Base-by-base conservation (phyloP, 1,139 yeast genomes). In the Wickerhamomyces sp. region DNA sequence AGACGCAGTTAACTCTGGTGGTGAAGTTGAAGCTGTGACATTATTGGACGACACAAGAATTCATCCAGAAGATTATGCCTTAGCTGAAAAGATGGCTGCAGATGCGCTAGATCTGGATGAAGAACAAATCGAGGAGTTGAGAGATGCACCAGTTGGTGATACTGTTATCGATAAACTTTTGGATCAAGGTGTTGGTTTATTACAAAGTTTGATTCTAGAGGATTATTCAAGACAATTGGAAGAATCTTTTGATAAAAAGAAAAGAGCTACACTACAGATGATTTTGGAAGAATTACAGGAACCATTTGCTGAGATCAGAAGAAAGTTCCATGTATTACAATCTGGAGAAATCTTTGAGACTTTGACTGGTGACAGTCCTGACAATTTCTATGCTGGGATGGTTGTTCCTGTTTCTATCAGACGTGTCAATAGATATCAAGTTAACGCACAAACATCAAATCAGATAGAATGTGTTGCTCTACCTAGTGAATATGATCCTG, bases 61-160 rank as follows among this genome's bases (percentile, higher is more conserved):
- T 40, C 99, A 93, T 59, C 99, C 99, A 5, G 98, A 94, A 66
- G 99, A 93, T 66, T 93, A 93, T 62, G 96, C 88, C 50, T 75
- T 93, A 57, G 98, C 98, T 2, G 80, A 94, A 46, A 93, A 93
- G 63, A 91, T 93, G 90, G 98, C 98, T 10, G 94, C 96, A 3
- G 99, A 93, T 71, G 98, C 99, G 1, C 74, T 93, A 53, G 99
- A 94, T 60, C 76, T 90, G 54, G 97, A 91, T 60, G 99, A 94
- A 60, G 98, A 91, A 66, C 96, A 91, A 57, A 76, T 88, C 61
- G 88, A 84, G 4, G 94, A 84, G 48, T 72, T 84, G 50, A 95
- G 87, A 56, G 74, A 73, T 45, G 71, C 73, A 27, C 73, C 75
- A 27, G 70, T 73, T 56, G 95, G 95, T 47, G 97, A 95, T 40